Percentiles rank a stretch among this genome's conserved stretches.
Evolutionary conservation across 495 filamentous ascomycete genomes (phyloP).

Genomic region (Aspergillus conjunctus): DNA sequence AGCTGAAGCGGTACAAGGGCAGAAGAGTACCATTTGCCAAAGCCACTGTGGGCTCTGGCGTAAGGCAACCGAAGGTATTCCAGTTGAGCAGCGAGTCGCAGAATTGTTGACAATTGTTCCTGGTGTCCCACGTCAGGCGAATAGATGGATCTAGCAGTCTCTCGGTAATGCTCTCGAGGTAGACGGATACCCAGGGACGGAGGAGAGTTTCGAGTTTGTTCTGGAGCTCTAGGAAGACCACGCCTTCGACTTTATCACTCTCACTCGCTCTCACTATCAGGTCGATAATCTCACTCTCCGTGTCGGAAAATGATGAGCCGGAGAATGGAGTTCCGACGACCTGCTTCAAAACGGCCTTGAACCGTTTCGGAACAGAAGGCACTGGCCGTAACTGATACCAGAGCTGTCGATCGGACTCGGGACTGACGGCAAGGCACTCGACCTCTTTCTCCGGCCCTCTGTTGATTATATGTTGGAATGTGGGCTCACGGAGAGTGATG

Average conservation of each 20-base stretch:
- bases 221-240: neutral
- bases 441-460: slow-evolving; percentile 12
- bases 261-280: slow-evolving; percentile 20
- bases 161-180: slow-evolving; percentile 30
- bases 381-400: slow-evolving; percentile 26
- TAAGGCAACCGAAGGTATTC: slow-evolving; percentile 28
- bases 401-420: neutral
- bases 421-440: slow-evolving; percentile 9
- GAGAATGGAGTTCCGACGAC: slow-evolving; percentile 39
- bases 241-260: neutral
- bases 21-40: neutral
- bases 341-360: slow-evolving; percentile 45
- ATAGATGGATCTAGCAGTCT: slow-evolving; percentile 25
- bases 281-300: slow-evolving; percentile 27
- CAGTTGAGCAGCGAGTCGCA: slow-evolving; percentile 9
- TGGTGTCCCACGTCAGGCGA: slow-evolving; percentile 1
- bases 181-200: slow-evolving; percentile 17
- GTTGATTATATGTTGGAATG: slow-evolving; percentile 3
- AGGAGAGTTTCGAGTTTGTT: slow-evolving; percentile 18
- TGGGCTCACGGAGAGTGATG: slow-evolving; percentile 32
- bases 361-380: slow-evolving; percentile 27
- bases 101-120: slow-evolving; percentile 5
- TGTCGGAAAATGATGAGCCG: slow-evolving; percentile 27
- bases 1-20: slow-evolving; percentile 40
- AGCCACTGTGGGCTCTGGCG: slow-evolving; percentile 1